Base-by-base conservation (phyloP, 768 basidiomycete genomes). In the Kwoniella sp. region DNA sequence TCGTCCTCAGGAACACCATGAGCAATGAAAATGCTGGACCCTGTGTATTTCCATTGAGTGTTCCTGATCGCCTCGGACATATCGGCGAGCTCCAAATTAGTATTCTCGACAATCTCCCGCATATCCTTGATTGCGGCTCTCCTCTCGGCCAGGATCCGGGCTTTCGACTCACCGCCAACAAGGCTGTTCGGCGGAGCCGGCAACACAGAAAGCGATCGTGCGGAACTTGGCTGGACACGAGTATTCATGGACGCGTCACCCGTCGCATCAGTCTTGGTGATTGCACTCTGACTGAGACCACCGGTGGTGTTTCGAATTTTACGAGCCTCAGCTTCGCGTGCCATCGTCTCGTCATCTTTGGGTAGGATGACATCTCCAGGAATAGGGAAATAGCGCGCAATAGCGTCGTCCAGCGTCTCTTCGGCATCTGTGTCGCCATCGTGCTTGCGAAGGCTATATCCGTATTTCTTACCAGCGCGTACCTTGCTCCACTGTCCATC, bases 311-410 rank as follows among this genome's bases (percentile, higher is more conserved):
- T 34, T 34, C 13, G 34, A 13, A 5, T 17, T 45, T 45, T 20
- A 11, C 41, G 41, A 45, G 17, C 11, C 15, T 45, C 8, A 9
- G 41, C 3, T 45, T 45, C 41, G 9, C 41, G 41, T 17, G 9
- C 3, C 41, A 45, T 45, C 11, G 8, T 20, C 5, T 45, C 17
- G 17, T 45, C 41, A 4, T 45, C 41, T 45, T 20, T 9, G 3
- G 47, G 41, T 23, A 50, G 26, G 22, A 55, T 34, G 12, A 12
- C 28, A 25, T 63, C 62, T 7, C 45, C 38, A 12, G 62, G 62
- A 20, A 41, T 29, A 17, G 62, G 62, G 48, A 63, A 63, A 3
- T 48, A 28, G 11, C 55, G 41, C 23, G 52, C 47, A 4, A 63
- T 29, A 13, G 54, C 62, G 20, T 63, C 62, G 45, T 55, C 20